Base-by-base conservation (phyloP, 306 rosid genomes). In the Glycine soja region DNA sequence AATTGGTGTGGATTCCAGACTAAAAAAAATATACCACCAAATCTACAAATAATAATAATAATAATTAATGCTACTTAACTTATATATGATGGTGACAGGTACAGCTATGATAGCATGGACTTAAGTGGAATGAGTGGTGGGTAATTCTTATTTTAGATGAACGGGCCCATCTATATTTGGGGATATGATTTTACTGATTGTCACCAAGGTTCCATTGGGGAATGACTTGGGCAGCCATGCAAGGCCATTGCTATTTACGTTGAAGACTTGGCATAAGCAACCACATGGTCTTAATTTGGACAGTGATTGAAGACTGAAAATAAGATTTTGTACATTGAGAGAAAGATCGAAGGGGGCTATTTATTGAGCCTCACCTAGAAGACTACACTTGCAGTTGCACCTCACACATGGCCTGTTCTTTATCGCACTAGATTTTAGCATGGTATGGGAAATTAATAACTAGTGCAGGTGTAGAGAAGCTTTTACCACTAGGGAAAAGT, bases 391-490 rank as follows among this genome's bases (percentile, higher is more conserved):
- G 63, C 46, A 77, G 76, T 70, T 59, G 67, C 85, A 76, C 61
- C 84, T 47, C 84, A 75, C 89, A 76, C 92, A 87, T 85, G 91
- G 79, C 46, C 46, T 72, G 83, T 78, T 74, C 80, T 81, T 84
- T 87, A 76, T 56, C 65, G 50, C 82, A 70, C 83, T 71, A 70
- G 56, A 84, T 40, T 84, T 87, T 81, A 81, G 87, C 87, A 77
- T 46, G 10, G 51, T 67, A 16, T 43, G 58, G 90, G 85, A 84
- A 86, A 85, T 74, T 64, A 85, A 86, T 88, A 82, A 87, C 82
- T 85, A 62, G 36, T 48, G 40, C 43, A 76, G 74, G 84, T 51
- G 61, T 72, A 75, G 45, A 75, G 70, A 82, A 84, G 75, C 85
- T 87, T 77, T 74, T 79, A 79, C 84, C 18, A 66, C 75, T 32